Base-by-base conservation (phyloP, 306 rosid species). In the Cajanus cajan region DNA sequence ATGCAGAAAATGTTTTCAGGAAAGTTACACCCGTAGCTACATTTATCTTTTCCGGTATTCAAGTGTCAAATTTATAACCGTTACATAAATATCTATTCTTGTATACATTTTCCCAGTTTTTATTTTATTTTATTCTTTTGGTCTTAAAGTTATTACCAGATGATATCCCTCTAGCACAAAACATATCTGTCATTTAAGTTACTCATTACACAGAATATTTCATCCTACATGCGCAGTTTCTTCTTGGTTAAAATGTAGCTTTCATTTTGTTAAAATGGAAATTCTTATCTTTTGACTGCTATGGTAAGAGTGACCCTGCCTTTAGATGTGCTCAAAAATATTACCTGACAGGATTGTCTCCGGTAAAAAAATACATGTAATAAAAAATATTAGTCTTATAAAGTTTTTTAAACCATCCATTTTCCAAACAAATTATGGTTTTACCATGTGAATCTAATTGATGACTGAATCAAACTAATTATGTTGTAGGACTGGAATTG, bases 401-500 rank as follows among this genome's bases (percentile, higher is more conserved):
- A 57, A 24, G 36, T 4, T 12, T 24, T 24, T 28, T 57, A 18
- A 59, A 59, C 40, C 66, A 59, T 59, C 39, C 9, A 59, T 13
- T 25, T 58, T 58, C 65, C 24, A 24, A 58, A 25, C 7, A 21
- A 10, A 22, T 9, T 22, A 4, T 18, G 16, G 5, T 39, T 61
- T 66, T 37, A 22, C 68, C 28, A 34, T 22, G 2, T 82, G 64
- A 64, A 43, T 65, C 47, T 33, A 52, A 40, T n/a, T 73, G 34
- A 40, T 66, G 37, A 14, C 5, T 31, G 31, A 6, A 40, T n/a
- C n/a, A 25, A 8, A 24, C 36, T 5, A 28, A 18, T 28, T 21
- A 10, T 57, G 76, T 80, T 68, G 48, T 71, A 91, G 98, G 89
- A 91, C 92, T 13, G 94, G 97, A 80, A 86, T 94, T 85, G 98